Conservation (phyloP, 2,329 filamentous ascomycete genomes). For the Botrytis cinerea region DNA sequence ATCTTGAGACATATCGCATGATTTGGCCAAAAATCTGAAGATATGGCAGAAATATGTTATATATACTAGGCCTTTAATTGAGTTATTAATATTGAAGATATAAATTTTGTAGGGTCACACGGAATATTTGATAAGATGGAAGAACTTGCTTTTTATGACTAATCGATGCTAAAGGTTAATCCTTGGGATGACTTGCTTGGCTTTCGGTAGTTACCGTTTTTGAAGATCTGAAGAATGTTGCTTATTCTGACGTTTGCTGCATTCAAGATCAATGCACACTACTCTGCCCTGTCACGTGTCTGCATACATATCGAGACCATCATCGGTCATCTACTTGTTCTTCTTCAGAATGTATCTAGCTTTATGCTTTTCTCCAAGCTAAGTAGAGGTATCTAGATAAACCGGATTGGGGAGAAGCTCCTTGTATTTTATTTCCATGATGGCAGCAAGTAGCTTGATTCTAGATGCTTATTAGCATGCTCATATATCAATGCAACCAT, state of each 20-base stretch:
- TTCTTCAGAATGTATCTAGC: background rate
- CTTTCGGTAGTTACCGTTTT: background rate
- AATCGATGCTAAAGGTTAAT: background rate
- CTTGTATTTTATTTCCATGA: background rate
- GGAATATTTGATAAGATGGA: constrained; percentile 2
- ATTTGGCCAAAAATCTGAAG: background rate
- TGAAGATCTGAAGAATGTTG: background rate
- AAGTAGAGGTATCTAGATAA: background rate
- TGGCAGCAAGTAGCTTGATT: background rate
- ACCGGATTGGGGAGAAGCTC: background rate
- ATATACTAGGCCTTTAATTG: background rate
- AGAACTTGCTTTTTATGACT: constrained; percentile 9
- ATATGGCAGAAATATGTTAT: constrained; percentile 5
- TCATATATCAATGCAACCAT: background rate
- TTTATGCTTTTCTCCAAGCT: background rate
- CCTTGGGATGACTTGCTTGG: constrained; percentile 1
- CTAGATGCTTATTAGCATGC: background rate
- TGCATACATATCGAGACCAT: background rate
- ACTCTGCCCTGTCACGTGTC: no score
- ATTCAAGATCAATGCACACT: background rate
- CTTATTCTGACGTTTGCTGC: constrained; percentile 1
- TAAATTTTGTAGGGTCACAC: background rate
- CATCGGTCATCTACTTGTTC: background rate
- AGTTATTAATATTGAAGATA: background rate
- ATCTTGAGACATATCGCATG: constrained; percentile 35